These are phyloP conservation scores for Camillea tinctor DNA, from an alignment of 2,329 filamentous ascomycete species.

Conservation along the genomic window DNA sequence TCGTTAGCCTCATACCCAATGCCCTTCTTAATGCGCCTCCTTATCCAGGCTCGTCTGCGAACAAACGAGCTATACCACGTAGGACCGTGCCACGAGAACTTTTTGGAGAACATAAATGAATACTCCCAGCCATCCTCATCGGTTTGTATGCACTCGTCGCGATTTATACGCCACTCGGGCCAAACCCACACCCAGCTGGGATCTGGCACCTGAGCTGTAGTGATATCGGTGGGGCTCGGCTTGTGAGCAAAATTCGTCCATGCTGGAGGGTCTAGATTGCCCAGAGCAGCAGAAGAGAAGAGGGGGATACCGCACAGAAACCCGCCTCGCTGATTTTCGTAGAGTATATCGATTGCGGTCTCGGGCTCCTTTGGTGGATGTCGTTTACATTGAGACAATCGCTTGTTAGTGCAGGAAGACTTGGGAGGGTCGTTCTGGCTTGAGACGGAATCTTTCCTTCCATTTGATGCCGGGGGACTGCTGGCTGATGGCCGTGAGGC, in stretches of 20 bases:
- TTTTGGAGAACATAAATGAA: slow-evolving; percentile 77
- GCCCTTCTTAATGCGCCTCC: slow-evolving; percentile 69
- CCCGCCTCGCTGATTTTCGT: slow-evolving; percentile 90
- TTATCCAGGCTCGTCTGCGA: slow-evolving; percentile 82
- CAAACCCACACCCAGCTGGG: slow-evolving; percentile 91
- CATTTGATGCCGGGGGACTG: slow-evolving; percentile 2
- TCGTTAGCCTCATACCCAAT: slow-evolving; percentile 45
- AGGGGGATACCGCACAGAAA: slow-evolving; percentile 86
- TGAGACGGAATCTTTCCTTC: slow-evolving; percentile 1
- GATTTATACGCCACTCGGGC: slow-evolving; percentile 62
- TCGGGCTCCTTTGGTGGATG: slow-evolving; percentile 34
- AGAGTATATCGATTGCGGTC: slow-evolving; percentile 78
- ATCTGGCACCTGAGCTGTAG: slow-evolving; percentile 88
- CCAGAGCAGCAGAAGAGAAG: slow-evolving; percentile 84
- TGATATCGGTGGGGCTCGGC: slow-evolving; percentile 64
- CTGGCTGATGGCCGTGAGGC: slow-evolving; percentile 7
- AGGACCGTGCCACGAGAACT: slow-evolving; percentile 82
- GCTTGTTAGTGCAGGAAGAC: slow-evolving; percentile 7
- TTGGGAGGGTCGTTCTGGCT: slow-evolving; percentile 9
- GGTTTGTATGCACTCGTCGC: slow-evolving; percentile 67
- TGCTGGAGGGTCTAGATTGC: slow-evolving; percentile 78
- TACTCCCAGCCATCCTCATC: slow-evolving; percentile 97
- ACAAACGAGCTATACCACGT: slow-evolving; percentile 96
- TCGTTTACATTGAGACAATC: slow-evolving; percentile 1
- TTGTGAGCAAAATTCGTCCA: slow-evolving; percentile 76